Evolutionary conservation across 495 filamentous ascomycete species (phyloP).

Genomic region (Schizothecium vesticola): DNA sequence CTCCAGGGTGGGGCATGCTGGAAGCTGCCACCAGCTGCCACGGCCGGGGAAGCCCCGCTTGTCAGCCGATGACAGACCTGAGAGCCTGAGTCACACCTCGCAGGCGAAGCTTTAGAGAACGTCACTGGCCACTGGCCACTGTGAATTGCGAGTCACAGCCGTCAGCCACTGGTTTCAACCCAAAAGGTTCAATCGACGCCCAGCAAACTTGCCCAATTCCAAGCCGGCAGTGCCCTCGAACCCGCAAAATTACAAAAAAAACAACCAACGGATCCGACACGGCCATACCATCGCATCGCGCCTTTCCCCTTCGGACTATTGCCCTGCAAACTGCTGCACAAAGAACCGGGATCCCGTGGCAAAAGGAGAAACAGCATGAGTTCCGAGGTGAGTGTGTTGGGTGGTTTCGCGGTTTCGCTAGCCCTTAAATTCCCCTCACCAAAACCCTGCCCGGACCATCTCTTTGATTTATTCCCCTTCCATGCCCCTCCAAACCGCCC

Average conservation of each 20-base stretch:
- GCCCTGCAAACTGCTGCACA: constrained; percentile 2
- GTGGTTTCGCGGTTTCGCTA: neutral
- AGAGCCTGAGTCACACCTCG: constrained; percentile 26
- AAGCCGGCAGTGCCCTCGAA: neutral
- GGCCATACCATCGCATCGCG: neutral
- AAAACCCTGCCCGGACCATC: constrained; percentile 2
- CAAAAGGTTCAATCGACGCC: constrained; percentile 3
- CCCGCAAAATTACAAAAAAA: constrained; percentile 4
- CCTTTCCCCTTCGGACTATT: neutral
- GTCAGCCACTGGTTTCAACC: neutral
- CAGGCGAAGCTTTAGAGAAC: constrained; percentile 17
- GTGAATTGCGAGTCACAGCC: neutral
- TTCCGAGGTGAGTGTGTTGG: constrained; percentile 29
- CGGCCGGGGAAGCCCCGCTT: constrained; percentile 16
- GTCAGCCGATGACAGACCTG: constrained; percentile 30
- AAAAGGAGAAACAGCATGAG: constrained; percentile 22
- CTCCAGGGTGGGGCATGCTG: neutral
- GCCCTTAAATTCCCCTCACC: constrained; percentile 9
- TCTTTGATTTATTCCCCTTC: constrained; percentile 5
- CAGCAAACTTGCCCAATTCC: constrained; percentile 2
- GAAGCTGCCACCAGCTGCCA: constrained; percentile 17
- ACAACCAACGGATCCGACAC: neutral
- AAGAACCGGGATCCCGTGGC: constrained; percentile 11
- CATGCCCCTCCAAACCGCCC: constrained; percentile 20
- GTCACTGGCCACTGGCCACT: constrained; percentile 16